A percentile compares a stretch with the other conserved stretches of the same genome.
phyloP scores from a whole-genome alignment of 1,139 yeast species.

The Hemisphaericaspora subhashii region DNA sequence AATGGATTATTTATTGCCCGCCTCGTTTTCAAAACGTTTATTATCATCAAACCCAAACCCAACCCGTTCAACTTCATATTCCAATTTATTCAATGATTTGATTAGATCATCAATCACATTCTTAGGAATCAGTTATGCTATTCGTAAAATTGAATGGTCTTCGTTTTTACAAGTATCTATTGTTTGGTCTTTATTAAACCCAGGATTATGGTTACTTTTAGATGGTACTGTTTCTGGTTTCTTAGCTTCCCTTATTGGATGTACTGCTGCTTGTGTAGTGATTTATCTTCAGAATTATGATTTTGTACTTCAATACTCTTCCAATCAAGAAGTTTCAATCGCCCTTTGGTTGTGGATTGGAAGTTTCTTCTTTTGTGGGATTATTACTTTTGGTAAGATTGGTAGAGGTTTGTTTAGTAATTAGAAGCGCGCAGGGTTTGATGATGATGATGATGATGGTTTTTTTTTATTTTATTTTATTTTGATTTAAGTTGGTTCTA shows the following conservation, averaged over 20 bases:
- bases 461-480: neutral
- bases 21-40: conserved; percentile 26
- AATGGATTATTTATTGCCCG: conserved; percentile 51
- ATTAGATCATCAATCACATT: conserved; percentile 70
- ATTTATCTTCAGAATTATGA: conserved; percentile 33
- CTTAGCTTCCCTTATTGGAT: conserved; percentile 43
- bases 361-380: conserved; percentile 67
- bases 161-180: conserved; percentile 74
- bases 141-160: conserved; percentile 78
- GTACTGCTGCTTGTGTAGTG: conserved; percentile 40
- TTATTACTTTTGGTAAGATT: conserved; percentile 67
- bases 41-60: conserved; percentile 37
- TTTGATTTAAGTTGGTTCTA: neutral
- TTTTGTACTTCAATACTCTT: conserved; percentile 17
- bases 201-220: conserved; percentile 76
- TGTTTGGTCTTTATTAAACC: conserved; percentile 73
- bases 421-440: too few relatives aligned
- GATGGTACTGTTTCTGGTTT: conserved; percentile 77
- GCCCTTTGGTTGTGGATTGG: conserved; percentile 54
- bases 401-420: conserved; percentile 54
- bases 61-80: conserved; percentile 21
- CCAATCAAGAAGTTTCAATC: conserved; percentile 25
- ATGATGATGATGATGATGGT: neutral
- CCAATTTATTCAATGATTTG: conserved; percentile 38
- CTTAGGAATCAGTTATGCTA: conserved; percentile 80